A percentile compares a stretch with the other conserved stretches of the same genome.
Evolutionary conservation across 805 yeast species (phyloP).

Genomic region (Wickerhamomyces queroliae): DNA sequence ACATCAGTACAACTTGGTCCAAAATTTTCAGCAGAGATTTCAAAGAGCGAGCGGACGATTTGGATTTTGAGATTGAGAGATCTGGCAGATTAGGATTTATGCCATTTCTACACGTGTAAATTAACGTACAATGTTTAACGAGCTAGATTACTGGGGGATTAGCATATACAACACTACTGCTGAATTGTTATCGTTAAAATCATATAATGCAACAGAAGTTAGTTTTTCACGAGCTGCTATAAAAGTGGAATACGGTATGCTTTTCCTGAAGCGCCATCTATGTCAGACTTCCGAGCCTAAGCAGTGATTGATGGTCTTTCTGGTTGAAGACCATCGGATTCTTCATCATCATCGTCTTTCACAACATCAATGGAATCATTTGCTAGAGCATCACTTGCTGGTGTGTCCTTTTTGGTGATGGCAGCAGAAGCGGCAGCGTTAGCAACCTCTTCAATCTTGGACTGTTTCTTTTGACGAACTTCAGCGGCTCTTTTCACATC

Average conservation of each 20-base stretch:
- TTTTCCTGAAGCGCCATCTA: too few species aligned
- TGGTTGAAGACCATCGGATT: not conserved
- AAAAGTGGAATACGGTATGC: too few species aligned
- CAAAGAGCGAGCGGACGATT: too few species aligned
- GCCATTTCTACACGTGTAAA: not conserved
- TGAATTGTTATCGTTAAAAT: too few species aligned
- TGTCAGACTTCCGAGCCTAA: not conserved
- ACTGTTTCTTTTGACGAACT: constrained; percentile 11
- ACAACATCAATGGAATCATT: constrained; percentile 2
- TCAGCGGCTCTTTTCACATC: constrained; percentile 36
- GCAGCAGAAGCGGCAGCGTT: constrained; percentile 8
- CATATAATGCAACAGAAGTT: too few species aligned
- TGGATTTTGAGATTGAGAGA: too few species aligned
- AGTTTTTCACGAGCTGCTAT: too few species aligned
- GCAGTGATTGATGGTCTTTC: not conserved
- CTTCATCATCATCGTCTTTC: constrained; percentile 1
- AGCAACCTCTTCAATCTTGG: constrained; percentile 10
- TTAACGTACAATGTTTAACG: not conserved
- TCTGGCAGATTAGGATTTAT: too few species aligned
- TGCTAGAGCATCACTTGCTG: too few species aligned
- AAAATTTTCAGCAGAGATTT: too few species aligned
- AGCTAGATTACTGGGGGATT: too few species aligned
- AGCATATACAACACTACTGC: too few species aligned
- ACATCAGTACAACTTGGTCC: not conserved
- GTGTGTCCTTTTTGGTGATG: constrained; percentile 5